Evolutionary conservation across 306 rosid genomes (phyloP).

Genomic region (Cucurbita ficifolia): DNA sequence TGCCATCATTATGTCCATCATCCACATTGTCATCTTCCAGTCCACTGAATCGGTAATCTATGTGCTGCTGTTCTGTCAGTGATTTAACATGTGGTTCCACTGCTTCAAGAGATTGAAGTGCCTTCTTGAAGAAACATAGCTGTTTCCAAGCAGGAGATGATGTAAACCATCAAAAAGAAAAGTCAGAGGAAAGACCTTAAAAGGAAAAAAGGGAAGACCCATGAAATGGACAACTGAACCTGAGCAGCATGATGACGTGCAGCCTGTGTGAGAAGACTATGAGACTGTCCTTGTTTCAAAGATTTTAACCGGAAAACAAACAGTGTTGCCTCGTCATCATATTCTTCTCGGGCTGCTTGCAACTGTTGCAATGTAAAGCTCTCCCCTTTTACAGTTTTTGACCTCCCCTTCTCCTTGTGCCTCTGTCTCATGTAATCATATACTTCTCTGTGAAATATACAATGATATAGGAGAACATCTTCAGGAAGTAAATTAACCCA

Average conservation of each 20-base stretch:
- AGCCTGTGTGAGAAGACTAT: slow-evolving; percentile 96
- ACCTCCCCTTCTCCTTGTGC: slow-evolving; percentile 72
- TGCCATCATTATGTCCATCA: slow-evolving; percentile 28
- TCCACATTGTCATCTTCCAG: slow-evolving; percentile 62
- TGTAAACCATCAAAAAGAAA: slow-evolving; percentile 6
- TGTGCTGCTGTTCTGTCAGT: slow-evolving; percentile 77
- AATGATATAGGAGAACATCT: slow-evolving; percentile 14
- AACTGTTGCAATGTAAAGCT: slow-evolving; percentile 60
- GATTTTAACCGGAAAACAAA: slow-evolving; percentile 94
- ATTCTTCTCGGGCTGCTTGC: slow-evolving; percentile 73
- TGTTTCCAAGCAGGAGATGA: slow-evolving; percentile 26
- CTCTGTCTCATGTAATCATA: slow-evolving; percentile 57
- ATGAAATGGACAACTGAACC: slow-evolving; percentile 27
- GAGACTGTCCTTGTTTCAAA: slow-evolving; percentile 90
- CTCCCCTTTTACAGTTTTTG: slow-evolving; percentile 58
- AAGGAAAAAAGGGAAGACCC: neutral
- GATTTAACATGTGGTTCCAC: slow-evolving; percentile 75
- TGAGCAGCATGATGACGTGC: slow-evolving; percentile 99
- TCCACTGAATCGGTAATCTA: slow-evolving; percentile 79
- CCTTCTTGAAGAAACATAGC: slow-evolving; percentile 81
- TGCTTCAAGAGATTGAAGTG: slow-evolving; percentile 69
- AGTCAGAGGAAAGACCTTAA: neutral
- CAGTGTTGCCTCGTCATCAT: slow-evolving; percentile 83
- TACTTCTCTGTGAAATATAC: slow-evolving; percentile 52
- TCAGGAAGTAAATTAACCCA: neutral